A percentile compares a stretch with the other conserved stretches of the same genome.
These are phyloP conservation scores for Trichoderma erinaceum DNA, from an alignment of 495 filamentous ascomycete genomes.

Conservation along the genomic window DNA sequence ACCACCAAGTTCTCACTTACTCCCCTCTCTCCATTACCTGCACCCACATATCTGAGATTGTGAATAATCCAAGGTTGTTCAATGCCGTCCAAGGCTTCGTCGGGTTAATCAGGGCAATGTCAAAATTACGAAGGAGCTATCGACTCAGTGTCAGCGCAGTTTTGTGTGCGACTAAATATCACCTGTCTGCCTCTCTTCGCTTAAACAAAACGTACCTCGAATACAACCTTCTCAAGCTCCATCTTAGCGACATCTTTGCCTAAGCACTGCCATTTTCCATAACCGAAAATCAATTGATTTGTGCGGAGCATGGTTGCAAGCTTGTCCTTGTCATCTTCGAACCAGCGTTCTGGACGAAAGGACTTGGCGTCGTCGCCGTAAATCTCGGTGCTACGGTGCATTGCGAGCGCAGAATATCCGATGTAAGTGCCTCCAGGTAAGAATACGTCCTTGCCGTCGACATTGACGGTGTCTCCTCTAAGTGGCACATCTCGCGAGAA, in stretches of 20 bases:
- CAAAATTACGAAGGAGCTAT: constrained; percentile 43
- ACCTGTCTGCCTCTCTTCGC: not conserved
- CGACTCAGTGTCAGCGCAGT: constrained; percentile 6
- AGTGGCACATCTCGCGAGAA: constrained; percentile 39
- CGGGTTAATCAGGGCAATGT: constrained; percentile 41
- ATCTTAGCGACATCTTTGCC: constrained; percentile 30
- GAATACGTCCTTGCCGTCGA: constrained; percentile 28
- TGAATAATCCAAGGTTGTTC: constrained; percentile 7
- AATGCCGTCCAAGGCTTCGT: constrained; percentile 18
- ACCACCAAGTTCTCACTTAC: not conserved
- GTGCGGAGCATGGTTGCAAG: constrained; percentile 26
- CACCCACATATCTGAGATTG: constrained; percentile 15
- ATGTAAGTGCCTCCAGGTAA: constrained; percentile 54
- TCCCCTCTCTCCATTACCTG: constrained; percentile 10
- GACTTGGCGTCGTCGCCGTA: constrained; percentile 40
- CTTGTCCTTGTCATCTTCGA: constrained; percentile 30
- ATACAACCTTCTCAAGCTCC: constrained; percentile 45
- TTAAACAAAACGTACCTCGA: constrained; percentile 34
- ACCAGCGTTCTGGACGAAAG: constrained; percentile 49
- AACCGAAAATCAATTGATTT: constrained; percentile 23
- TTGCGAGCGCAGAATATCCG: constrained; percentile 24
- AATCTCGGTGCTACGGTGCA: constrained; percentile 28
- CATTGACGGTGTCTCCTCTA: constrained; percentile 47
- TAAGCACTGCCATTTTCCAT: constrained; percentile 30
- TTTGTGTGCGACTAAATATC: not conserved